Evolutionary conservation across 768 basidiomycete genomes (phyloP), one percentile per base, ranked within the genome.

Genomic region (Rhizopogon rudus): DNA sequence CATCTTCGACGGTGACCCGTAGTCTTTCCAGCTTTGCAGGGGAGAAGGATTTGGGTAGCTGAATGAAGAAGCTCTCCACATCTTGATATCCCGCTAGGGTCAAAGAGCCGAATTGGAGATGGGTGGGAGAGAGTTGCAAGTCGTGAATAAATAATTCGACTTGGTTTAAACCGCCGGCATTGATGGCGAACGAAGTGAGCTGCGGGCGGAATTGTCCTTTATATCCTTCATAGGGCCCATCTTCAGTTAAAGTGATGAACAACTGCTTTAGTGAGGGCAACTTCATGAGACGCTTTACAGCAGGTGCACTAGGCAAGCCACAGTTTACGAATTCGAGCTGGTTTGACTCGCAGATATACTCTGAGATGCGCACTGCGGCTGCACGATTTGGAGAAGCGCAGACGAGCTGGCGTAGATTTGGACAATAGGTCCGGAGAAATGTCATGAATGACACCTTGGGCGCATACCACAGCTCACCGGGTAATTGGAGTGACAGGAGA

Each of bases 361-460:
- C 41, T 5, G 40, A 43, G 41, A 53, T 54, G 4, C 16, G 33
- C 17, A 13, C 31, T 7, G 29, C 13, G 17, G 29, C 46, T 9
- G 29, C 41, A 6, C 14, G 13, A 1, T 22, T 10, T 9, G 52
- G 33, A 3, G 43, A n/a, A 13, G 31, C 5, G 22, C 46, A 57
- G 2, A 20, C 20, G 22, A 50, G 50, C 42, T 49, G 45, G 20
- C 40, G 29, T 7, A 54, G 41, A n/a, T 37, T 8, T 5, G 57
- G 52, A 10, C 44, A 42, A 17, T 53, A 28, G 8, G 29, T 17
- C 5, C 42, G 20, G 41, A 57, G 57, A 31, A 54, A 57, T 6
- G 57, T 53, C n/a, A 53, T 20, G 40, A 54, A 50, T 22, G 46
- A 25, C 10, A 33, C 25, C 43, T 53, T 57, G 45, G 29, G 51